Conservation (phyloP, 2,329 filamentous ascomycete species). For the Cercospora sp. region DNA sequence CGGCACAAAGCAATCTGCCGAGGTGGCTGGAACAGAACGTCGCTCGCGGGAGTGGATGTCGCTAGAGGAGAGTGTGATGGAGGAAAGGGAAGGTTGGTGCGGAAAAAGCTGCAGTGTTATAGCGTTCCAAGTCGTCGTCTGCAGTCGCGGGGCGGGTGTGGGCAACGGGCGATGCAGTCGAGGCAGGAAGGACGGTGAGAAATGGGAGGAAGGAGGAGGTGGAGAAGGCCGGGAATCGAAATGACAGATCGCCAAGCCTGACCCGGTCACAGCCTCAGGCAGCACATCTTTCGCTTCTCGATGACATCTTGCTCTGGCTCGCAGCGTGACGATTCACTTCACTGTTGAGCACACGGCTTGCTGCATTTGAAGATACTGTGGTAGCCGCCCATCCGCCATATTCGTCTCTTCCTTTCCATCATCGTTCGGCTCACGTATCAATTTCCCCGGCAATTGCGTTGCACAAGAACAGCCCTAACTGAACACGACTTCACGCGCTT, state of each 20-base stretch:
- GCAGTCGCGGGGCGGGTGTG: not conserved
- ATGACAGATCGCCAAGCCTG: slow-evolving; percentile 3
- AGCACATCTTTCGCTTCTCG: not conserved
- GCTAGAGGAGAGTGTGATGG: not conserved
- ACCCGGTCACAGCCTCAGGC: not conserved
- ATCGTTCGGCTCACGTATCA: not conserved
- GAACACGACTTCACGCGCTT: not conserved
- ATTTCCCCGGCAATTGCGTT: not conserved
- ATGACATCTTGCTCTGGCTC: not conserved
- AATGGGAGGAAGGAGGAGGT: not conserved
- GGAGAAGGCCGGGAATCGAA: not conserved
- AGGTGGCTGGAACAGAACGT: slow-evolving; percentile 3
- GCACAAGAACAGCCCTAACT: slow-evolving; percentile 6
- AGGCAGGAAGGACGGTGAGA: not conserved
- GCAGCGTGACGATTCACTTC: not conserved
- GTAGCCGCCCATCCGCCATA: not conserved
- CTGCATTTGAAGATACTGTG: not conserved
- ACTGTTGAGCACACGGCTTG: not conserved
- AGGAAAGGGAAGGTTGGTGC: not conserved
- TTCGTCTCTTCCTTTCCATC: not conserved
- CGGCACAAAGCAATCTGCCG: slow-evolving; percentile 4
- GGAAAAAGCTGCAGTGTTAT: not conserved
- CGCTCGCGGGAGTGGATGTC: not conserved
- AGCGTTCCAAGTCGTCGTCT: not conserved
- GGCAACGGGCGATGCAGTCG: not conserved